phyloP scores from a whole-genome alignment of 768 basidiomycete species.

The Trametes gibbosa region DNA sequence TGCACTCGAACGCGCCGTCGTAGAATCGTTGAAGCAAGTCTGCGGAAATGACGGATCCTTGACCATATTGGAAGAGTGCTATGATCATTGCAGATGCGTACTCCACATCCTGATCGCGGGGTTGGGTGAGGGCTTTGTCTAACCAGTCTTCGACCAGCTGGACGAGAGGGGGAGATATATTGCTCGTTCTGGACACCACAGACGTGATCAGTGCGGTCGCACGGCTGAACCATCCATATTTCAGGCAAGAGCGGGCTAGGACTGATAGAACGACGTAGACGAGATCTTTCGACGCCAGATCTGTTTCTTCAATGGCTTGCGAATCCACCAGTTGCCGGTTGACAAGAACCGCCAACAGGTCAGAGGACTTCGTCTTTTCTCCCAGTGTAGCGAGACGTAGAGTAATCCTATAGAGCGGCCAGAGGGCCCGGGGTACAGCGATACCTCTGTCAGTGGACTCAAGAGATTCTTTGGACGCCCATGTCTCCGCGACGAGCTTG shows the following conservation, averaged over 20 bases:
- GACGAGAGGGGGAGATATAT: not conserved
- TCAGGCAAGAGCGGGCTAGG: conserved; percentile 49
- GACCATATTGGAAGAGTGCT: conserved; percentile 24
- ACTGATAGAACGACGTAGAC: conserved; percentile 47
- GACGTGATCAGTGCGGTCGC: conserved; percentile 39
- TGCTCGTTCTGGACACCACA: not conserved
- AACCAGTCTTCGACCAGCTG: conserved; percentile 11
- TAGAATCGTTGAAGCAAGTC: conserved; percentile 38
- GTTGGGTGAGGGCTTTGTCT: not conserved
- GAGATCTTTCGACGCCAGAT: conserved; percentile 40
- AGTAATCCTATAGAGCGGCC: conserved; percentile 42
- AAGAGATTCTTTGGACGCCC: not conserved
- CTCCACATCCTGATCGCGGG: not conserved
- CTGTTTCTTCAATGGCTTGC: conserved; percentile 41
- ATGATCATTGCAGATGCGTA: not conserved
- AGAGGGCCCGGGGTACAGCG: conserved; percentile 24
- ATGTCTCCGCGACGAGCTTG: not conserved
- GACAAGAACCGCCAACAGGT: conserved; percentile 50
- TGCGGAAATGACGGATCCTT: conserved; percentile 33
- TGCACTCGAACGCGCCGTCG: conserved; percentile 7
- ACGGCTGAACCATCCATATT: conserved; percentile 51
- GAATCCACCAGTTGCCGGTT: conserved; percentile 43
- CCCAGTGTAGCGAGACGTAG: conserved; percentile 39
- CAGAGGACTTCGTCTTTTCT: conserved; percentile 37
- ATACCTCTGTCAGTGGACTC: not conserved